Conservation (phyloP, 2,329 filamentous ascomycete species). For the Cryoendolithus antarcticus region DNA sequence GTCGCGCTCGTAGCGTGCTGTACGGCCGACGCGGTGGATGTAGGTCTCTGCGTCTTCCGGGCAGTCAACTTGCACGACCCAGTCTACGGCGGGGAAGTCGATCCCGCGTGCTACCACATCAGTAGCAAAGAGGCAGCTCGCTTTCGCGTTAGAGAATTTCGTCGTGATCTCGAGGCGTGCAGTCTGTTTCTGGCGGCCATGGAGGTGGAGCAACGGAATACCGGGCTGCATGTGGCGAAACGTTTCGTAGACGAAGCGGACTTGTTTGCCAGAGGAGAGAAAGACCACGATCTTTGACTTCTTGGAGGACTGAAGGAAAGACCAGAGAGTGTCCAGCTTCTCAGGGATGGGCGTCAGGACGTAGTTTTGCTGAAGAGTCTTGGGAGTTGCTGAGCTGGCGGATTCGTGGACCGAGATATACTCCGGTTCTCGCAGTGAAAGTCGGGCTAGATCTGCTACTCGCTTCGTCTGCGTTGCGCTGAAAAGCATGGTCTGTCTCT, state of each 20-base stretch:
- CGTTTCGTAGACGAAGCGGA: slow-evolving; percentile 87
- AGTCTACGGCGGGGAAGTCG: slow-evolving; percentile 93
- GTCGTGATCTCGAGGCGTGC: slow-evolving; percentile 78
- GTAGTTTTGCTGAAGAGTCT: slow-evolving; percentile 80
- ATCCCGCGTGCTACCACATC: slow-evolving; percentile 89
- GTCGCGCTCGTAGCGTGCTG: slow-evolving; percentile 80
- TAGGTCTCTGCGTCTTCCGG: slow-evolving; percentile 96
- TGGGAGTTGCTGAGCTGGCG: slow-evolving; percentile 66
- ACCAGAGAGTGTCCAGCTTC: slow-evolving; percentile 85
- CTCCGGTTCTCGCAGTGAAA: slow-evolving; percentile 82
- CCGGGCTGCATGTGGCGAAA: slow-evolving; percentile 90
- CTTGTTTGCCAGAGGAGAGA: slow-evolving; percentile 87
- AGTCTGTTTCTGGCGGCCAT: slow-evolving; percentile 85
- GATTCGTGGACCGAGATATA: slow-evolving; percentile 90
- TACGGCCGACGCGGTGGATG: slow-evolving; percentile 89
- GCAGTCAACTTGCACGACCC: slow-evolving; percentile 97
- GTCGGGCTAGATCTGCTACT: slow-evolving; percentile 77
- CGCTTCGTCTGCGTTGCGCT: slow-evolving; percentile 92
- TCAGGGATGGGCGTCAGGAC: slow-evolving; percentile 72
- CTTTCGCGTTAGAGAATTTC: slow-evolving; percentile 67
- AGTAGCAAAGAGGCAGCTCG: slow-evolving; percentile 84
- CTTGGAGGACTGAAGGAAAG: slow-evolving; percentile 80
- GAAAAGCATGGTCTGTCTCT: slow-evolving; percentile 85
- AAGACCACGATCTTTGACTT: slow-evolving; percentile 95
- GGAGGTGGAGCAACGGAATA: slow-evolving; percentile 82